Base-by-base conservation (phyloP, 2,329 filamentous ascomycete species). In the Sordariomycetes sp. region DNA sequence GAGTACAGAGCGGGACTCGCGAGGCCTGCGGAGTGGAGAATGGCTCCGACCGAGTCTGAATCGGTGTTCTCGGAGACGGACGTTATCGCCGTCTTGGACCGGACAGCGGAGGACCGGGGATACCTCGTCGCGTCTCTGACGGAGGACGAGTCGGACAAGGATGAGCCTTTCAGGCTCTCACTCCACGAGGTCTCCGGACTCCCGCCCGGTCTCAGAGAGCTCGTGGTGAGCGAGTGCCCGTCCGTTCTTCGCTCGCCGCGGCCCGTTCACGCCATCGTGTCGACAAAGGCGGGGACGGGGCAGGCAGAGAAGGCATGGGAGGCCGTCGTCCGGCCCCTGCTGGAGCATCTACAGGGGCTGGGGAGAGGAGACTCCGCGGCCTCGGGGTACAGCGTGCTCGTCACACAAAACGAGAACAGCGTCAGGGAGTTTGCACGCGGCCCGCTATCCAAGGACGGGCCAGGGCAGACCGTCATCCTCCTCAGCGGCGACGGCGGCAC, bases 401-500 rank as follows among this genome's bases (percentile, higher is more conserved):
- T 79, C 54, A 96, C 90, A 1, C 69, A 78, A 25, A 85, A 80
- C 34, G 72, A 78, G 1, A 71, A 81, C 1, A 87, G 80, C 13
- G 78, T 96, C 48, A 74, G 75, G 6, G 74, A 86, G 1, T 81
- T 95, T 56, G 80, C 86, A 0, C 63, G 61, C 2, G 52, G 55
- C 2, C 15, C 10, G 10, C 74, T 74, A 1, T 61, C 70, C 5
- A 62, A 20, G 48, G 2, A n/a, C 36, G 1, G 15, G 67, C n/a
- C 58, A 58, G n/a, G 57, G 60, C 56, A 56, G 61, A 84, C 84
- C 0, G 76, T 96, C 28, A 71, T 96, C 34, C 77, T 97, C 13
- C 76, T 96, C 5, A 92, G 87, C 54, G 92, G 92, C 7, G 92
- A 97, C 68, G 92, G 92, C 15, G 92, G 90, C 6, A 70, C 95